These are phyloP conservation scores for Xylariaceae sp. DNA, from an alignment of 2,329 filamentous ascomycete genomes.

Conservation along the genomic window DNA sequence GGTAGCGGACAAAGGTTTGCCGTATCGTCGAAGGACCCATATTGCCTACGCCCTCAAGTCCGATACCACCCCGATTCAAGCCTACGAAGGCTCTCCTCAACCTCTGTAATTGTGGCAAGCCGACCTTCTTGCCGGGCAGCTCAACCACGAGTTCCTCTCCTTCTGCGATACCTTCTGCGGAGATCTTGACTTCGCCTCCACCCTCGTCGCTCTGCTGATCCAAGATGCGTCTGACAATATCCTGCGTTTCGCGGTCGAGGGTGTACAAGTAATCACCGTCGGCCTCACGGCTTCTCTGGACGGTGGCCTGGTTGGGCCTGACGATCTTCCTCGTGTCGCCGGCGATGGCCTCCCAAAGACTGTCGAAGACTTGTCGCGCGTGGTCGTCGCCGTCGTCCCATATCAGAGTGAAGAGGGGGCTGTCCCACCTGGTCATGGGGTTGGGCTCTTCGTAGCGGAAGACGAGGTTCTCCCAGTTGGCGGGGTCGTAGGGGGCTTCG, in stretches of 20 bases:
- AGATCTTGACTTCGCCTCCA: constrained; percentile 55
- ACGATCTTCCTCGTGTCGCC: constrained; percentile 63
- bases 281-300: constrained; percentile 61
- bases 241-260: constrained; percentile 75
- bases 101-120: constrained; percentile 73
- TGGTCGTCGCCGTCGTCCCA: constrained; percentile 71
- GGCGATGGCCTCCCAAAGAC: constrained; percentile 72
- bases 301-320: constrained; percentile 72
- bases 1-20: constrained; percentile 63
- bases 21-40: constrained; percentile 54
- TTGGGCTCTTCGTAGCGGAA: constrained; percentile 87
- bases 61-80: constrained; percentile 70
- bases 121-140: constrained; percentile 64
- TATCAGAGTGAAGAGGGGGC: constrained; percentile 74
- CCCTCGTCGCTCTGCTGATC: constrained; percentile 68
- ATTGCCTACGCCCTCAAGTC: constrained; percentile 52
- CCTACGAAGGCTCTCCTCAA: constrained; percentile 74
- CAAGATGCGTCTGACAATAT: constrained; percentile 67
- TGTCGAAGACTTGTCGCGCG: constrained; percentile 53
- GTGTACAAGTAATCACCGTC: constrained; percentile 75
- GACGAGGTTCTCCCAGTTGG: constrained; percentile 74
- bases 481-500: constrained; percentile 50
- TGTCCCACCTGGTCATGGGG: constrained; percentile 81
- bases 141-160: constrained; percentile 57
- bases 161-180: constrained; percentile 28